Evolutionary conservation across 371 early-diverging fungal species (phyloP), one percentile per base, ranked within the genome.

Genomic region (Dichotomocladium elegans): DNA sequence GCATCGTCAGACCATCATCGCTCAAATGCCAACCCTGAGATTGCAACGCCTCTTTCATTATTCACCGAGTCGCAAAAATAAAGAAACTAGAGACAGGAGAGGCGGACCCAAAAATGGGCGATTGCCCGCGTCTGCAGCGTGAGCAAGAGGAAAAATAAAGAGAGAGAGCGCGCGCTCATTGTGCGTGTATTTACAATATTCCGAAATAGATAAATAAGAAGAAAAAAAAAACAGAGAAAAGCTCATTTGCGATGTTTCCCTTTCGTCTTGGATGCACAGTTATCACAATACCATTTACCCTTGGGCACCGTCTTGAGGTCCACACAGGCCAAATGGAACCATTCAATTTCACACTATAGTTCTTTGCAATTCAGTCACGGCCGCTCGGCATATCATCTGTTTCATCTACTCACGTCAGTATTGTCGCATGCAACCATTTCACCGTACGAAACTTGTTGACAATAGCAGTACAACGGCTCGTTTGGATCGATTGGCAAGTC

Each of bases 341-440:
- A 98, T 67, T 94, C 92, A 52, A 89, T 85, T 44, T 88, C 88
- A 63, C 96, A 96, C 85, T 89, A 61, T 6, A 44, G 47, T 14
- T 1, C 14, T 28, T 7, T 12, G 21, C 2, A 48, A 2, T 25
- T n/a, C 17, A 35, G 12, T 8, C 10, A 19, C 8, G 4, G 10
- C 37, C 22, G 10, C 21, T 17, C 41, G 25, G 53, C 11, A 21
- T 25, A 28, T 19, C 29, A 17, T 51, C 42, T 41, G 8, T 19
- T 22, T 26, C 22, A 33, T 4, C 33, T 9, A 70, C 79, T 61
- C 82, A 91, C 92, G 53, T 93, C 92, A 12, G 79, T 78, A 49
- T 93, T 90, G 61, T 97, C 98, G 67, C 98, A 97, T 14, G 89
- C 98, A 46, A 98, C 91, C 98, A 98, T 98, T 51, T 95, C 94